Evolutionary conservation across 768 basidiomycete species (phyloP).

Genomic region (Rhizopogon rudus): DNA sequence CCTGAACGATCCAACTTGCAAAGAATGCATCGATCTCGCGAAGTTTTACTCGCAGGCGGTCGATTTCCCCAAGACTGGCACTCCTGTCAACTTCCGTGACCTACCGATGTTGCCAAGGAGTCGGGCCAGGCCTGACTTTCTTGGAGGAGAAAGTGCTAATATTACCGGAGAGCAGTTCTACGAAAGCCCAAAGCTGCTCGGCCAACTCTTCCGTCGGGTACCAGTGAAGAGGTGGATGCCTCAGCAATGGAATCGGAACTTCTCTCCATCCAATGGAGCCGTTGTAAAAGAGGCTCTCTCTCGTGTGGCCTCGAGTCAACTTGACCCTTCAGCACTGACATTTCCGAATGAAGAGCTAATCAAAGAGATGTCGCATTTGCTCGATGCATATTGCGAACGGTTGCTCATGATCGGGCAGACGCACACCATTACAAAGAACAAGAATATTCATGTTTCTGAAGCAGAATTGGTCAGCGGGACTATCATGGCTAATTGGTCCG

Average conservation of each 20-base stretch:
- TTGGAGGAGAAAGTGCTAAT: constrained; percentile 51
- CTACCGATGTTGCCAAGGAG: constrained; percentile 40
- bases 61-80: constrained; percentile 34
- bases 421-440: constrained; percentile 33
- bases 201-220: constrained; percentile 52
- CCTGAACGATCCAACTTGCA: constrained; percentile 34
- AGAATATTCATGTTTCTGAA: constrained; percentile 31
- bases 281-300: constrained; percentile 21
- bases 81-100: constrained; percentile 25
- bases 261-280: constrained; percentile 22
- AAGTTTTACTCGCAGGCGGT: constrained; percentile 55
- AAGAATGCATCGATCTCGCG: constrained; percentile 52
- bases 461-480: constrained; percentile 43
- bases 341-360: constrained; percentile 20
- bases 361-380: constrained; percentile 31
- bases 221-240: constrained; percentile 30
- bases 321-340: constrained; percentile 26
- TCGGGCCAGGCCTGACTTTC: constrained; percentile 55
- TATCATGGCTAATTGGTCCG: constrained; percentile 38
- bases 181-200: constrained; percentile 49
- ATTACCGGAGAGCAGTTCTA: constrained; percentile 35
- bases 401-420: constrained; percentile 29
- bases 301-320: constrained; percentile 14
- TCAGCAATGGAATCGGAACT: constrained; percentile 8
- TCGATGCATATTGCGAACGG: constrained; percentile 32